phyloP scores from a whole-genome alignment of 306 rosid genomes.

The Cucurbita pepo region DNA sequence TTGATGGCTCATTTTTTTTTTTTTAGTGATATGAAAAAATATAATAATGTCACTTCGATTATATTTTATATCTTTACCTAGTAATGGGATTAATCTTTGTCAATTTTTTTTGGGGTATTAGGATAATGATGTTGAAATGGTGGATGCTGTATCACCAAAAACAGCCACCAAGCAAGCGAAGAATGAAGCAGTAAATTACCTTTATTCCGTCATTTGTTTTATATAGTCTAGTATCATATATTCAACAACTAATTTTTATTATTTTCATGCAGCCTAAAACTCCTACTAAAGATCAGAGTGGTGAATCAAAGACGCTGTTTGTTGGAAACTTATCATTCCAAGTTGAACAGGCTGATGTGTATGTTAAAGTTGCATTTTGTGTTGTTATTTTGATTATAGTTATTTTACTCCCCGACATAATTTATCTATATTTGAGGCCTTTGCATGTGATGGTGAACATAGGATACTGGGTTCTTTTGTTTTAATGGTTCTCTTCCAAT shows the following conservation, averaged over 20 bases:
- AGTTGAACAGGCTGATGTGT: slow-evolving; percentile 46
- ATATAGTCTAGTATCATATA: neutral
- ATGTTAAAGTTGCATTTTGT: slow-evolving; percentile 4
- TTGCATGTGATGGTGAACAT: neutral
- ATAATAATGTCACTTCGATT: neutral
- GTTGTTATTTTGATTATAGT: neutral
- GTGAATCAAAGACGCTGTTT: slow-evolving; percentile 44
- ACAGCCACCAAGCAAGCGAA: neutral
- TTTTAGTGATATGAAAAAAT: neutral
- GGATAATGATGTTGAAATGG: slow-evolving; percentile 55
- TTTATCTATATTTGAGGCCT: too few relatives aligned
- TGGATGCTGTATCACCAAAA: slow-evolving; percentile 30
- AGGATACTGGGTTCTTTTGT: neutral
- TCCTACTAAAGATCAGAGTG: slow-evolving; percentile 25
- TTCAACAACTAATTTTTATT: neutral
- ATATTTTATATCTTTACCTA: neutral
- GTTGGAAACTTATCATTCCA: slow-evolving; percentile 50
- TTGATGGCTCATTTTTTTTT: neutral
- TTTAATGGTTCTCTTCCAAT: neutral
- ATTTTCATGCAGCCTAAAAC: slow-evolving; percentile 42
- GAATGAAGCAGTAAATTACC: slow-evolving; percentile 30
- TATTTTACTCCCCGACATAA: neutral
- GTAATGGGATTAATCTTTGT: neutral
- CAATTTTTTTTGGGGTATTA: slow-evolving; percentile 8
- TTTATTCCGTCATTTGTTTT: neutral